phyloP scores from a whole-genome alignment of 1,139 yeast genomes.

The Pichia sp. region DNA sequence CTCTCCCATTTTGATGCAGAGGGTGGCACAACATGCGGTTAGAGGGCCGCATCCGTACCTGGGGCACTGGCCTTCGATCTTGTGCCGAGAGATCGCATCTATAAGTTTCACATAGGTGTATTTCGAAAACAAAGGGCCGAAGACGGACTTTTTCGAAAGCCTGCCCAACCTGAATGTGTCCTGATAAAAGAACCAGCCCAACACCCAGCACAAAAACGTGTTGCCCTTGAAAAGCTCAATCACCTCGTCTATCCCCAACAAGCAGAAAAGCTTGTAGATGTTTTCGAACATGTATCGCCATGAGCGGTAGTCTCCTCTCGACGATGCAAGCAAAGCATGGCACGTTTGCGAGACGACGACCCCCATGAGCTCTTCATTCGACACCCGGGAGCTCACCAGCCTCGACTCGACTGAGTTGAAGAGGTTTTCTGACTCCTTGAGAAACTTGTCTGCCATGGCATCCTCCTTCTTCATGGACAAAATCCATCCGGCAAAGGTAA shows the following conservation, averaged over 20 bases:
- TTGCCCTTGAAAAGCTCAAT: conserved; percentile 8
- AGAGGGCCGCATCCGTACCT: neutral
- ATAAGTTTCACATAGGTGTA: conserved; percentile 15
- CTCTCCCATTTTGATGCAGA: conserved; percentile 21
- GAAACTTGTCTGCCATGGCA: conserved; percentile 9
- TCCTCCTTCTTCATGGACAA: conserved; percentile 8
- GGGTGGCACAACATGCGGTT: conserved; percentile 16
- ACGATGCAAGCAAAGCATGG: conserved; percentile 19
- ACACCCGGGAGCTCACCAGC: neutral
- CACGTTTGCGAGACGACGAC: conserved; percentile 20
- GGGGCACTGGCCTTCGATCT: neutral
- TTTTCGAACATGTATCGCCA: conserved; percentile 21
- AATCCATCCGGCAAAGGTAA: conserved; percentile 22
- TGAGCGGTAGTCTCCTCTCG: conserved; percentile 18
- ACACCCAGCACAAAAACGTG: conserved; percentile 15
- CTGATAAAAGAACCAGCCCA: conserved; percentile 23
- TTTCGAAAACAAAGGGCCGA: conserved; percentile 22
- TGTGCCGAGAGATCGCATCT: neutral
- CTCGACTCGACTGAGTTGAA: conserved; percentile 7
- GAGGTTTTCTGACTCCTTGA: conserved; percentile 14
- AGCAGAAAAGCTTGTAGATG: conserved; percentile 12
- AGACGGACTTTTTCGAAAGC: conserved; percentile 16
- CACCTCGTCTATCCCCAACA: conserved; percentile 13
- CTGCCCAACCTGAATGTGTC: conserved; percentile 20
- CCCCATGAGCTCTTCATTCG: conserved; percentile 10